Evolutionary conservation across 257 asterid species (phyloP), one percentile per base, ranked within the genome.

Genomic region (Solanum medicagineum): DNA sequence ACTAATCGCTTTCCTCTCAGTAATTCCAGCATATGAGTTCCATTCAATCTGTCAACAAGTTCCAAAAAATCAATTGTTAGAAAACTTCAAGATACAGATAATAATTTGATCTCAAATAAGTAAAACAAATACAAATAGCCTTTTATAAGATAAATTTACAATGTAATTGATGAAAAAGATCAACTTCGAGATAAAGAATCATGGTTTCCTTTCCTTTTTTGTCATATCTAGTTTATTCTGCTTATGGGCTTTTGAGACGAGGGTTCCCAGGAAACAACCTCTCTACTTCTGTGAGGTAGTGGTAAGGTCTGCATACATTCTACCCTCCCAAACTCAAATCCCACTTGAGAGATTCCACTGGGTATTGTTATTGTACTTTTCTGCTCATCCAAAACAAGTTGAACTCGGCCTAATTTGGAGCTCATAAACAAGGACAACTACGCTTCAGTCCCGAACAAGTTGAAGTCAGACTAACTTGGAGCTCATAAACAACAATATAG

Each of bases 1-100:
- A 92, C 96, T 82, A 94, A 83, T 75, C 95, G 86, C 85, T 92
- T 94, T 74, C 96, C 96, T 87, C 86, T 87, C 74, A 94, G 89
- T 16, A 94, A 83, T n/a, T 89, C 92, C 89, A 94, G 87, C 94
- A 94, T 91, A 81, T 83, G 91, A 44, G 81, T 70, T 80, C 94
- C 97, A 63, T 90, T 89, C 88, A 94, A 87, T 81, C 97, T 94
- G 90, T 87, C 86, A 24, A 65, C 83, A 79, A 51, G 19, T 24
- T 32, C 40, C 19, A 51, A 81, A 55, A 55, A 66, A 88, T 62
- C 68, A 63, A 81, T 79, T 0, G 49, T 51, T 24, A 53, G 83
- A 10, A 16, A 20, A 53, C 79, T 14, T 17, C 32, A 7, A 8
- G 26, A 81, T 40, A 7, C 32, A 10, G 22, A 10, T 10, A 19